These are phyloP conservation scores for Alternaria infectoria DNA, from an alignment of 2,329 filamentous ascomycete genomes.

Conservation along the genomic window DNA sequence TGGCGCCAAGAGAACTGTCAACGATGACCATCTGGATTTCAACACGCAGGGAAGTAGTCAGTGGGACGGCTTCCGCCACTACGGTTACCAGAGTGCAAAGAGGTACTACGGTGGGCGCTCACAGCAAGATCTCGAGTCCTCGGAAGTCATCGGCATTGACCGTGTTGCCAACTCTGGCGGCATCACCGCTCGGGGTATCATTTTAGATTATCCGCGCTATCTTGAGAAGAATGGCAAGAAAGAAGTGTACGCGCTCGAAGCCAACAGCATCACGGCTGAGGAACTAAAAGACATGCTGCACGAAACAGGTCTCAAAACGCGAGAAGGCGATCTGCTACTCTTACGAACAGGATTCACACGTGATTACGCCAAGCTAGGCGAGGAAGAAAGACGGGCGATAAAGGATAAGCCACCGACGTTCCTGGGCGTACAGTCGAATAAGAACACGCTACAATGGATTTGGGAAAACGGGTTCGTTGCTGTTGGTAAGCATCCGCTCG, in stretches of 20 bases:
- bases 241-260: conserved; percentile 28
- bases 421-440: conserved; percentile 50
- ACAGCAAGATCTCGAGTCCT: conserved; percentile 48
- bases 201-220: conserved; percentile 44
- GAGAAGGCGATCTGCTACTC: conserved; percentile 38
- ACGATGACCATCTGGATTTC: conserved; percentile 47
- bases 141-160: conserved; percentile 52
- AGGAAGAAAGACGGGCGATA: conserved; percentile 32
- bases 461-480: conserved; percentile 57
- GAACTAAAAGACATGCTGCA: conserved; percentile 41
- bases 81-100: conserved; percentile 51
- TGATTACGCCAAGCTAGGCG: conserved; percentile 43
- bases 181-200: conserved; percentile 37
- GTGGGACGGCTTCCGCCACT: conserved; percentile 51
- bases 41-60: conserved; percentile 50
- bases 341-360: conserved; percentile 43
- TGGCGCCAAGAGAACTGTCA: conserved; percentile 38
- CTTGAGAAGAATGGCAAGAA: conserved; percentile 25
- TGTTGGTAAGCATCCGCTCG: conserved; percentile 30
- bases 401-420: conserved; percentile 40
- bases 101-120: conserved; percentile 53
- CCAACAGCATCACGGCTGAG: conserved; percentile 27
- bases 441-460: conserved; percentile 51
- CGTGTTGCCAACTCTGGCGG: conserved; percentile 36
- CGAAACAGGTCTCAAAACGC: conserved; percentile 45